Conservation (phyloP, 768 basidiomycete genomes). For the Guyanaporus albipodus region DNA sequence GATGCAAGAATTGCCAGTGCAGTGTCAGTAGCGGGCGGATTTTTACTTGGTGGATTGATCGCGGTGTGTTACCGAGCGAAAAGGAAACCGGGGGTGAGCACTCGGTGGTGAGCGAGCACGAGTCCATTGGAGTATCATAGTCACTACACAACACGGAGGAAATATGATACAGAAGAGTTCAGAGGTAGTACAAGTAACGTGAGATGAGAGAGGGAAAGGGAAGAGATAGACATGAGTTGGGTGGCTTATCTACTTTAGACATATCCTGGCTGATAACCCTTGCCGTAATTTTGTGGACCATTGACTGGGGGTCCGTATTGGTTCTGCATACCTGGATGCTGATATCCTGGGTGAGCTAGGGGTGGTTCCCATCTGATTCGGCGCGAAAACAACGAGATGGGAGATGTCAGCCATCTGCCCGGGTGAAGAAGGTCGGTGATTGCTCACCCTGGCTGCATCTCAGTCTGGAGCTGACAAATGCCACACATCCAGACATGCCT, state of each 20-base stretch:
- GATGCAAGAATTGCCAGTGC: constrained; percentile 18
- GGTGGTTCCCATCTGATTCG: constrained; percentile 35
- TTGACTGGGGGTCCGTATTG: constrained; percentile 8
- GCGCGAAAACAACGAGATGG: background rate
- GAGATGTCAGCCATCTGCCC: background rate
- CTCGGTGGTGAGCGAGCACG: constrained; percentile 1
- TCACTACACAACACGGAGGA: background rate
- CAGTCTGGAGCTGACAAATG: constrained; percentile 64
- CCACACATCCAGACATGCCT: constrained; percentile 67
- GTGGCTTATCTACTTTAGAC: constrained; percentile 12
- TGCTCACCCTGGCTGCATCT: constrained; percentile 48
- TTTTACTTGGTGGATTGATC: constrained; percentile 33
- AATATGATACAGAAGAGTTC: background rate
- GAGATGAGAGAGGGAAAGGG: background rate
- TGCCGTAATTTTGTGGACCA: constrained; percentile 8
- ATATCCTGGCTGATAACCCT: constrained; percentile 31
- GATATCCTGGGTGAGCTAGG: constrained; percentile 33
- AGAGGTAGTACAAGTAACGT: constrained; percentile 1
- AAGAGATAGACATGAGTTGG: background rate
- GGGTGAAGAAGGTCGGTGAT: constrained; percentile 10
- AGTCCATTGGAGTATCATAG: background rate
- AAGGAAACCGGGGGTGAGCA: constrained; percentile 1
- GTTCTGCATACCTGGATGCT: constrained; percentile 31
- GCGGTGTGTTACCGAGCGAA: constrained; percentile 14
- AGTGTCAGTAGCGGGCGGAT: constrained; percentile 33